phyloP scores from a whole-genome alignment of 441 rosid genomes.

The Cnidoscolus chayamansa region DNA sequence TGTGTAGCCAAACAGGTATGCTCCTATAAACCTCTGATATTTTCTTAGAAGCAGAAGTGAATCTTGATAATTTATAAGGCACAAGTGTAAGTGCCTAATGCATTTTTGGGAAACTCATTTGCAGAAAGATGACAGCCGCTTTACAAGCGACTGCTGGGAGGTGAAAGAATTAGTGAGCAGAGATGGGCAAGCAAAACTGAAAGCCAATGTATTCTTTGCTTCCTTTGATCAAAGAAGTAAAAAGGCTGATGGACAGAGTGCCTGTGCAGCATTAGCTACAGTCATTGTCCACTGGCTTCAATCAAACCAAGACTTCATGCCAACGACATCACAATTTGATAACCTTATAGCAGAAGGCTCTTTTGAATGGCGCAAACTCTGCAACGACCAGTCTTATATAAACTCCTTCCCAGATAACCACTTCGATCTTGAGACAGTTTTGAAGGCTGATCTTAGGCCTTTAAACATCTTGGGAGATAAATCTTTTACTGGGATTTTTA shows the following conservation, averaged over 20 bases:
- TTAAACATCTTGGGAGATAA: constrained; percentile 30
- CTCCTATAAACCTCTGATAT: too few relatives aligned
- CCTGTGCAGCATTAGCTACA: constrained; percentile 51
- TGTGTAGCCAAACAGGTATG: neutral
- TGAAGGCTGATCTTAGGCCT: constrained; percentile 37
- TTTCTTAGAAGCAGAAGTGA: too few relatives aligned
- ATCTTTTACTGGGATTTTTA: constrained; percentile 55
- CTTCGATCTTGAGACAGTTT: constrained; percentile 62
- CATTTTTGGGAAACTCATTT: neutral
- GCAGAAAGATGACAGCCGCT: constrained; percentile 10
- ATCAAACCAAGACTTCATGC: constrained; percentile 39
- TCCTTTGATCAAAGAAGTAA: constrained; percentile 66
- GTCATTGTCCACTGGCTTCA: constrained; percentile 57
- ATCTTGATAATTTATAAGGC: too few relatives aligned
- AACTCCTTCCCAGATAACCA: constrained; percentile 44
- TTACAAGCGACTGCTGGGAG: constrained; percentile 26
- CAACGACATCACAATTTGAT: constrained; percentile 45
- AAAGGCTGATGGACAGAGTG: constrained; percentile 56
- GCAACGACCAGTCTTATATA: constrained; percentile 28
- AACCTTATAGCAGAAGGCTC: constrained; percentile 55
- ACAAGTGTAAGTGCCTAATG: neutral
- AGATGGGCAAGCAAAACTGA: constrained; percentile 42
- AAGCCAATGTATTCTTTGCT: constrained; percentile 46
- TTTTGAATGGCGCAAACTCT: constrained; percentile 49
- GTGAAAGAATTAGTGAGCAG: constrained; percentile 38